phyloP scores from a whole-genome alignment of 2,329 filamentous ascomycete species.

The Conoideocrella luteorostrata region DNA sequence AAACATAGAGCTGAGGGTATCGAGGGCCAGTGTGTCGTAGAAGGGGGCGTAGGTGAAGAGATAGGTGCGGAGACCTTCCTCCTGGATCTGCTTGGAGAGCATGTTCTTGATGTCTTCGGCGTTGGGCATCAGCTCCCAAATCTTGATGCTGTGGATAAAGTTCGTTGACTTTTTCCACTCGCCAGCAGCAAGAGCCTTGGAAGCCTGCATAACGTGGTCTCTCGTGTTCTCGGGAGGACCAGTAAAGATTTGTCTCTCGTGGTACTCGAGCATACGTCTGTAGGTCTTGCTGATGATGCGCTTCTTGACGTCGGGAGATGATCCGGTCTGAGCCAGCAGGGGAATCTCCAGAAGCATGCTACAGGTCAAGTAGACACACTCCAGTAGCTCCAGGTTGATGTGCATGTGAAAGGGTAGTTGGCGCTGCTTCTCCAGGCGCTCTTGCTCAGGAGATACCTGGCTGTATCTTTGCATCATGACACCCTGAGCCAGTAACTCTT shows the following conservation, averaged over 20 bases:
- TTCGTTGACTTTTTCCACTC: constrained; percentile 97
- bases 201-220: constrained; percentile 98
- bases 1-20: constrained; percentile 87
- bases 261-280: constrained; percentile 97
- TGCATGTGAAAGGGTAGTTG: constrained; percentile 99
- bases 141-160: constrained; percentile 97
- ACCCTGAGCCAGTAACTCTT: constrained; percentile 95
- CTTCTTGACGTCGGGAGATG: constrained; percentile 94
- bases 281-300: constrained; percentile 99
- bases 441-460: constrained; percentile 94
- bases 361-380: constrained; percentile 97
- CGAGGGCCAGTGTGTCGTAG: constrained; percentile 91
- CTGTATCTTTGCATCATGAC: constrained; percentile 97
- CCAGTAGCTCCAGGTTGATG: constrained; percentile 96
- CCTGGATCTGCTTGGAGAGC: constrained; percentile 97
- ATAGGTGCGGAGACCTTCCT: constrained; percentile 95
- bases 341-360: constrained; percentile 99
- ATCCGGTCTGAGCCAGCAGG: constrained; percentile 91
- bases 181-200: constrained; percentile 90
- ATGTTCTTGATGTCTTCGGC: constrained; percentile 91
- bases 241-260: constrained; percentile 98
- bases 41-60: constrained; percentile 99
- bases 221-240: constrained; percentile 97
- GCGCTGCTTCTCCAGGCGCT: constrained; percentile 92
- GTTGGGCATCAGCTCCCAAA: constrained; percentile 96